phyloP scores from a whole-genome alignment of 2,329 filamentous ascomycete species.

The Ophiostoma himal-ulmi region DNA sequence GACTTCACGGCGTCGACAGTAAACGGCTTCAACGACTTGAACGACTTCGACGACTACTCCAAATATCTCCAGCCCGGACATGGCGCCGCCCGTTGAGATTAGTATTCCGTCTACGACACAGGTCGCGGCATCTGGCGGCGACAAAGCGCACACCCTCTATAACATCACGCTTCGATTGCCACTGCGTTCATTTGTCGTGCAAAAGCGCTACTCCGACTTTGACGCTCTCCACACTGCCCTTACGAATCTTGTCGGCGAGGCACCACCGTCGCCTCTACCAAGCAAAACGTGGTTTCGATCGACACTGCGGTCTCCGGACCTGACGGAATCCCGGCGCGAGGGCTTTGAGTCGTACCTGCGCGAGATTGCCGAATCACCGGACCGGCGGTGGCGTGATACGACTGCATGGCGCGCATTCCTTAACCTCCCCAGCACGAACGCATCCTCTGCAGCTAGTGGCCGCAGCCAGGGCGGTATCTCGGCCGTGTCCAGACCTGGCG shows the following conservation, averaged over 20 bases:
- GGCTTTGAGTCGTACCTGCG: conserved; percentile 67
- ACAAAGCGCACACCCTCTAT: conserved; percentile 70
- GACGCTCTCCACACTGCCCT: conserved; percentile 59
- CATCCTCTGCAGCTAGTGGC: conserved; percentile 23
- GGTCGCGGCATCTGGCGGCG: conserved; percentile 42
- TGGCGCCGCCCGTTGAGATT: conserved; percentile 62
- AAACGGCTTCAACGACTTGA: too few relatives aligned
- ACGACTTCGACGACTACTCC: background rate
- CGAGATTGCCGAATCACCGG: conserved; percentile 65
- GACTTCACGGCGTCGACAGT: background rate
- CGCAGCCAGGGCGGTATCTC: conserved; percentile 17
- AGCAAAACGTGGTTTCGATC: conserved; percentile 71
- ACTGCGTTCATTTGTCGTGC: conserved; percentile 66
- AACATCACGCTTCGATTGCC: conserved; percentile 72
- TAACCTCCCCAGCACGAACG: conserved; percentile 49
- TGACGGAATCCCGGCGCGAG: conserved; percentile 63
- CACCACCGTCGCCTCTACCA: conserved; percentile 64
- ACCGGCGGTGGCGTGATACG: conserved; percentile 69
- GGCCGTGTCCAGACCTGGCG: background rate
- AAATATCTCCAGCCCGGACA: conserved; percentile 29
- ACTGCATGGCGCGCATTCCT: conserved; percentile 68
- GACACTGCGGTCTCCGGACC: conserved; percentile 61
- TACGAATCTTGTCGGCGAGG: conserved; percentile 50
- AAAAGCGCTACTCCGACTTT: conserved; percentile 82
- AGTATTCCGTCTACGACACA: conserved; percentile 61